Base-by-base conservation (phyloP, 805 yeast genomes). In the Saturnispora serradocipensis region DNA sequence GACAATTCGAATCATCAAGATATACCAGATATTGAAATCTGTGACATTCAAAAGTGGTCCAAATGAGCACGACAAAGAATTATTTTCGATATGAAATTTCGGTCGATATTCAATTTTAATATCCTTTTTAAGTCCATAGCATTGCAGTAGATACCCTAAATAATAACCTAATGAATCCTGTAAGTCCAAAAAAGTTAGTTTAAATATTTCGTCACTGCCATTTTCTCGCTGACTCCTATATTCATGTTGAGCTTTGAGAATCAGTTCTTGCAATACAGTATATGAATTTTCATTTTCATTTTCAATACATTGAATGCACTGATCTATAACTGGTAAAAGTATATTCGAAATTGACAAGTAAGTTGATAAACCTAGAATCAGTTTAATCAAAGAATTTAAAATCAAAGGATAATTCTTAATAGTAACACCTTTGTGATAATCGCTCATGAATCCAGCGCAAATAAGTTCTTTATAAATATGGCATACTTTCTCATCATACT, bases 81-180 rank as follows among this genome's bases (percentile, higher is more conserved):
- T 36, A 18, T 24, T 38, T 10, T 46, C 24, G 8, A 16, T 22
- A 13, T 10, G n/a, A 10, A 45, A 34, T 13, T 18, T 34, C 18
- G 36, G 27, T 34, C 42, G 34, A 30, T 36, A 36, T 22, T 16
- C 22, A 4, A 45, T n/a, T 20, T 25, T 18, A 13, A 45, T 11
- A 16, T 20, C 24, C 25, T 38, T 46, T 16, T 25, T 38, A 3
- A 36, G 11, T 11, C 49, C 49, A 34, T 46, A 46, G 16, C 49
- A 46, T 38, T 46, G 49, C 8, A 46, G 4, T 10, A 46, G 16
- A 20, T 36, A 46, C 10, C 49, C 49, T 15, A 46, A 15, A 30
- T 46, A 46, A 38, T 32, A 46, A 6, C 35, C 43, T n/a, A 46
- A 35, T 18, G 49, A 43, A 46, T 36, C 43, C n/a, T 24, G 38